Conservation (phyloP, 306 rosid species). For the Prunus mongolica region DNA sequence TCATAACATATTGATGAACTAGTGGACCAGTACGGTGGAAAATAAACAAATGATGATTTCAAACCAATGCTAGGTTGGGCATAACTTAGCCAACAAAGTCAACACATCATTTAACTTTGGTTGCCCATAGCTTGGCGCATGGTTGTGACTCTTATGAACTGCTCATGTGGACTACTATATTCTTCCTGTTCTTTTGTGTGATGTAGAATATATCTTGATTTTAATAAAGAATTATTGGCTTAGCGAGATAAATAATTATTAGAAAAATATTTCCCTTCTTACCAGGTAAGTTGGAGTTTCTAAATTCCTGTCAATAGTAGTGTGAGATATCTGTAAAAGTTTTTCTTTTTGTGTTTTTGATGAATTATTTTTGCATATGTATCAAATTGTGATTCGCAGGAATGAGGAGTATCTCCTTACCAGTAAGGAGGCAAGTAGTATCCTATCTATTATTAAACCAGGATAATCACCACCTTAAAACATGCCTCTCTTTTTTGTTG, state of each 20-base stretch:
- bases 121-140: conserved; percentile 8
- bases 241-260: too few relatives aligned
- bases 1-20: not conserved
- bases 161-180: not conserved
- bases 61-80: not conserved
- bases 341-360: too few relatives aligned
- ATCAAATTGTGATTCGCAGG: too few relatives aligned
- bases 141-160: not conserved
- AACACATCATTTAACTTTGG: not conserved
- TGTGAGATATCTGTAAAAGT: too few relatives aligned
- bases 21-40: not conserved
- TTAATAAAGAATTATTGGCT: not conserved
- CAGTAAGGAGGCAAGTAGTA: too few relatives aligned
- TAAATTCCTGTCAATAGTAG: too few relatives aligned
- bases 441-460: not conserved
- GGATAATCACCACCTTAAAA: not conserved
- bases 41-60: not conserved
- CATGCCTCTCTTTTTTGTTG: too few relatives aligned
- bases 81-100: not conserved
- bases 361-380: too few relatives aligned
- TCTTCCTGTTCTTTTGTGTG: not conserved
- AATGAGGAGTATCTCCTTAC: too few relatives aligned
- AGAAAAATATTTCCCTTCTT: too few relatives aligned
- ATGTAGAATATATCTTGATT: not conserved
- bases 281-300: too few relatives aligned